Base-by-base conservation (phyloP, 164 flowering plant species). In the Santalum album region DNA sequence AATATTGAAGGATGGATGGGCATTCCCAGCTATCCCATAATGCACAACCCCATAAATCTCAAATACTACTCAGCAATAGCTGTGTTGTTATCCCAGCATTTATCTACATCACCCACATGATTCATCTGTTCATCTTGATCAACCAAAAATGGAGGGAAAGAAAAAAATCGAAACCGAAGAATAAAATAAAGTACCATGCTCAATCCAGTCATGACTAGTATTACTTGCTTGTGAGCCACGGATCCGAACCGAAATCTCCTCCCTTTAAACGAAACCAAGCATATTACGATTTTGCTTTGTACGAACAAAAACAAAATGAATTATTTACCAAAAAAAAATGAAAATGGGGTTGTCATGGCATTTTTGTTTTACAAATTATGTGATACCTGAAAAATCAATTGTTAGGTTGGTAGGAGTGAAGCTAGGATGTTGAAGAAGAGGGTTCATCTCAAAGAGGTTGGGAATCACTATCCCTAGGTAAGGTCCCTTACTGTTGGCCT, bases 21-120 rank as follows among this genome's bases (percentile, higher is more conserved):
- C 92, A 78, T 83, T 87, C 27, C 90, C 92, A 24, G 90, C 90
- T 24, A 87, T 77, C 46, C 96, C 96, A 62, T 61, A 76, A 56
- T 84, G 96, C 44, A 87, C 20, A 20, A 81, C 76, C 23, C 90
- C 90, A 64, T 73, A 70, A 17, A 84, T 68, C 16, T 59, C 58
- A 44, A 87, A 87, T 2, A 81, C n/a, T 55, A 29, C 44, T 71
- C 2, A 87, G 39, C 51, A 83, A 55, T 14, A 87, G 34, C 32
- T 81, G 76, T 25, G 92, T 84, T 1, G 90, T 60, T 56, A 74
- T 46, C 10, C 83, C 86, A 69, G 84, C 77, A 69, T 78, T 83
- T n/a, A 83, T 66, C n/a, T n/a, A n/a, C n/a, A n/a, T n/a, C n/a
- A n/a, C n/a, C n/a, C n/a, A n/a, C n/a, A n/a, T n/a, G n/a, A n/a